Evolutionary conservation across 257 asterid genomes (phyloP).

Genomic region (Nicotiana noctiflora): DNA sequence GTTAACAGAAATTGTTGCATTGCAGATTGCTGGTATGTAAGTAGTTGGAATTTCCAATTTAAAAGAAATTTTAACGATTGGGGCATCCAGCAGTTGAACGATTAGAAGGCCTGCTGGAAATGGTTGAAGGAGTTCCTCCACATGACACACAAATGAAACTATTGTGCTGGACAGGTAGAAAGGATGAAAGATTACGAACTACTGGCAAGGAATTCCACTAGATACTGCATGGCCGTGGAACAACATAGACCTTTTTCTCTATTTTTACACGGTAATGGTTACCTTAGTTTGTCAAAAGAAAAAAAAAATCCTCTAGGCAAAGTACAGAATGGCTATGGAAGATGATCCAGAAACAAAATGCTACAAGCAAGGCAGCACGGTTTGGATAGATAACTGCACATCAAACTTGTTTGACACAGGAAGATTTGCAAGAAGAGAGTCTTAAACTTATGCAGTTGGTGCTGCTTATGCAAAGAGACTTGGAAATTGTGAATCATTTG

Average conservation of each 20-base stretch:
- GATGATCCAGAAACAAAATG: background rate
- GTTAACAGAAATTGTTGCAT: background rate
- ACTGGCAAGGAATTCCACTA: background rate
- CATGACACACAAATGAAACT: background rate
- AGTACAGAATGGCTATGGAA: background rate
- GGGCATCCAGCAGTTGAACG: background rate
- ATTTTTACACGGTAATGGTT: background rate
- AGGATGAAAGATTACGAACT: background rate
- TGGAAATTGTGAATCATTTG: background rate
- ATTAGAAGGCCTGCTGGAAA: background rate
- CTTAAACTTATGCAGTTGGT: background rate
- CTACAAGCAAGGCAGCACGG: background rate
- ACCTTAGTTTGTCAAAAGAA: background rate
- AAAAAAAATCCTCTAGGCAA: background rate
- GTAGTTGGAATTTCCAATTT: background rate
- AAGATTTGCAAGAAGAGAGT: background rate
- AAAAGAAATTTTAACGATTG: background rate
- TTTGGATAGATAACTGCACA: background rate
- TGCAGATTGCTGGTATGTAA: background rate
- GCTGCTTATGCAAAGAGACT: background rate
- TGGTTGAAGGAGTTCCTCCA: background rate
- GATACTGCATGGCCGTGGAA: background rate
- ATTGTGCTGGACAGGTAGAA: background rate
- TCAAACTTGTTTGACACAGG: background rate
- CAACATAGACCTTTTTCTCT: background rate